These are phyloP conservation scores for Coniochaeta hoffmannii DNA, from an alignment of 2,329 filamentous ascomycete species.

Conservation along the genomic window DNA sequence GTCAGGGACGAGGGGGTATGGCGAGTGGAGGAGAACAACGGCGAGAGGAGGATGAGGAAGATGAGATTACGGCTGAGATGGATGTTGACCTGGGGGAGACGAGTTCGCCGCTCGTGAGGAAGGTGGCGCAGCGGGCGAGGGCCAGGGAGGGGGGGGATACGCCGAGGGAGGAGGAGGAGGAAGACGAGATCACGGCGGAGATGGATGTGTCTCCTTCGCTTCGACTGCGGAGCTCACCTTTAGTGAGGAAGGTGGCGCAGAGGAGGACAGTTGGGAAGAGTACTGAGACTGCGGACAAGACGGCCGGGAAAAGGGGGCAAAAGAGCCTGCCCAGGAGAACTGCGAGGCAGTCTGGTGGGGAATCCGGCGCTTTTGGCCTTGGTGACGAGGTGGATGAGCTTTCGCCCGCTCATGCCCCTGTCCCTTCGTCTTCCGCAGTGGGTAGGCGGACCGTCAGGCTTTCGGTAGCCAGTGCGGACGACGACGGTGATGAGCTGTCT, in stretches of 20 bases:
- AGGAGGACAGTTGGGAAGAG: neutral
- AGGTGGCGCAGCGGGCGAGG: no score
- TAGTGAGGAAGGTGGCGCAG: constrained; percentile 27
- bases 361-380: neutral
- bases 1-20: constrained; percentile 13
- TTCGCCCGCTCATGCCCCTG: neutral
- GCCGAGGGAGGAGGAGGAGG: constrained; percentile 13
- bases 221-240: constrained; percentile 26
- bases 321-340: constrained; percentile 10
- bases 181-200: constrained; percentile 10
- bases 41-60: constrained; percentile 15
- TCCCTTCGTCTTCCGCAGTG: neutral
- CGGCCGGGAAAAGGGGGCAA: constrained; percentile 19
- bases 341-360: neutral
- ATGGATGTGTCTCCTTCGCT: constrained; percentile 2
- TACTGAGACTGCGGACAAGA: constrained; percentile 21
- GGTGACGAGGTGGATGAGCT: neutral
- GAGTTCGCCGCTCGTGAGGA: no score
- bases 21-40: no score
- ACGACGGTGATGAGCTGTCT: constrained; percentile 25
- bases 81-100: no score
- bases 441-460: constrained; percentile 4
- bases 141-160: no score
- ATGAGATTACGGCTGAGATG: constrained; percentile 8
- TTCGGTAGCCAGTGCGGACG: constrained; percentile 11